phyloP scores from a whole-genome alignment of 805 yeast genomes.

The Candida taoyuanica region DNA sequence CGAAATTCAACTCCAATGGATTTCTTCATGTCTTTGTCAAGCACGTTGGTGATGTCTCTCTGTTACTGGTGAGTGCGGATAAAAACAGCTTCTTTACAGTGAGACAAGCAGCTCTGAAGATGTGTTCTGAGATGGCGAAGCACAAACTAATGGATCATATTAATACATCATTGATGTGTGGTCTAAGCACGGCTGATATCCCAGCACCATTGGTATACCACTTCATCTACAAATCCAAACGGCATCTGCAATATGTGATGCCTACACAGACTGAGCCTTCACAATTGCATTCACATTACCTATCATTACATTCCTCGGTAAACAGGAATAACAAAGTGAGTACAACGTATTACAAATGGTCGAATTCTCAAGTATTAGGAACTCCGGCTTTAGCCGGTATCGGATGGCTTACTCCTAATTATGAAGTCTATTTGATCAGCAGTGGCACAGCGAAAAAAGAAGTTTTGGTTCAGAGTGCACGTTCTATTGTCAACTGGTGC shows the following conservation, averaged over 20 bases:
- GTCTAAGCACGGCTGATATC: constrained; percentile 45
- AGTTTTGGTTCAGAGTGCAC: constrained; percentile 55
- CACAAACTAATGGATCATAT: constrained; percentile 36
- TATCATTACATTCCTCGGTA: constrained; percentile 24
- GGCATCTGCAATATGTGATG: constrained; percentile 59
- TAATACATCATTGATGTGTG: constrained; percentile 31
- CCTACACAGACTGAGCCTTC: constrained; percentile 19
- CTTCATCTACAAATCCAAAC: constrained; percentile 73
- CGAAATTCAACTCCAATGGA: constrained; percentile 84
- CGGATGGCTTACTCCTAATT: constrained; percentile 53
- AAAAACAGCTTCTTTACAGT: constrained; percentile 76
- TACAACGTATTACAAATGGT: constrained; percentile 44
- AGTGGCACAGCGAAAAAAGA: constrained; percentile 55
- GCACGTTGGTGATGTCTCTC: constrained; percentile 42
- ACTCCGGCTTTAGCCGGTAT: constrained; percentile 34
- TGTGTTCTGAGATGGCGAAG: constrained; percentile 39
- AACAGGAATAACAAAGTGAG: constrained; percentile 34
- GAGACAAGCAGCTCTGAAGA: constrained; percentile 52
- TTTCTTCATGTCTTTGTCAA: constrained; percentile 79
- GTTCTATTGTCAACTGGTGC: constrained; percentile 72
- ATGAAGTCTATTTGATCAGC: constrained; percentile 59
- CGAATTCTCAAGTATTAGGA: constrained; percentile 6
- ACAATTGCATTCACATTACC: constrained; percentile 22
- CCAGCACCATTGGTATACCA: constrained; percentile 63
- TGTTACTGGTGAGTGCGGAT: constrained; percentile 48